Evolutionary conservation across 306 rosid species (phyloP), one percentile per base, ranked within the genome.

Genomic region (Prinsepia uniflora): DNA sequence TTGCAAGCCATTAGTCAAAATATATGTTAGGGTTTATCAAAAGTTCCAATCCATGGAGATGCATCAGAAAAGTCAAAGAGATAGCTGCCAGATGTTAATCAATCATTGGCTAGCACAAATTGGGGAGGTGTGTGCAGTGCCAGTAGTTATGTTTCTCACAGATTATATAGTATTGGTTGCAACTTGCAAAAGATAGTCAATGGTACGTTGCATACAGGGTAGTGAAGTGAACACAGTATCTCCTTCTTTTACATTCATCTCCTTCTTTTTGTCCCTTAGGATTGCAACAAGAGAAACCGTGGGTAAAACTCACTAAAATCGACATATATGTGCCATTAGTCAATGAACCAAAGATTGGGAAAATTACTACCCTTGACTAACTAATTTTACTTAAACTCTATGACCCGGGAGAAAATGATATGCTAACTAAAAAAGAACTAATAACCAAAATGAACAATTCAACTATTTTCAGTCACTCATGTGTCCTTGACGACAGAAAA

Each of bases 141-240:
- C 58, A 53, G 17, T 58, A 34, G 40, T 41, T 41, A 34, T 19
- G 50, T 5, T 5, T 9, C 64, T 41, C 64, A 41, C 22, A 41
- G 10, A 70, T 70, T 70, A 68, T 67, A 67, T 40, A 53, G 53
- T 20, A 20, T 24, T 18, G 14, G 47, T 42, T 41, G 73, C 64
- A 69, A 55, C 42, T 69, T 41, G 63, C 41, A 55, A 30, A 30
- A 30, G 36, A 22, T 66, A 67, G 30, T 2, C 47, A 36, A 56
- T 67, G 39, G 72, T 50, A 50, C 72, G 34, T 67, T 53, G 55
- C 36, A 30, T 30, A 30, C 4, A 30, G 36, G 36, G 36, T 30
- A 30, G 3, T 30, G 36, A 30, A 30, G 36, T 30, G 36, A 30
- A 30, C 36, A 0, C 36, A 30, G 36, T 1, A 1, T 30, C 36